phyloP scores from a whole-genome alignment of 202 grass and related monocot species.

The Bolboschoenoplectus hybrid region DNA sequence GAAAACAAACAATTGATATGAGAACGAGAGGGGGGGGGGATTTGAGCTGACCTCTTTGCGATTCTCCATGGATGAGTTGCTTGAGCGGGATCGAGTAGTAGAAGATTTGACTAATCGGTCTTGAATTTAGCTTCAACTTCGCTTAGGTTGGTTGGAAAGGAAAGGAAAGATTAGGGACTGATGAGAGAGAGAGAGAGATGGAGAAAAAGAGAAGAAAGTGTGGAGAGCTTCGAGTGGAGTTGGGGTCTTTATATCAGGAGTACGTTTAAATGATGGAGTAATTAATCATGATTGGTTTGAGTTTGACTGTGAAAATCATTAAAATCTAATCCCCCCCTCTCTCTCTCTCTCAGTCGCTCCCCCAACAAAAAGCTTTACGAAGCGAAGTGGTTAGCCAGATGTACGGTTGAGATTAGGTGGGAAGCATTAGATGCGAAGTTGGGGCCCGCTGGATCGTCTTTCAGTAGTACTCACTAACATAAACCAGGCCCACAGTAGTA shows the following conservation, averaged over 20 bases:
- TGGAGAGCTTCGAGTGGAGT: background rate
- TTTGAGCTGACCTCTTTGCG: constrained; percentile 55
- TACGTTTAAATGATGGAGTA: background rate
- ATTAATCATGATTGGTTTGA: constrained; percentile 19
- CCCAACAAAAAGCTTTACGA: background rate
- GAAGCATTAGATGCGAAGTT: constrained; percentile 20
- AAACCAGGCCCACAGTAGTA: background rate
- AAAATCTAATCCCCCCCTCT: background rate
- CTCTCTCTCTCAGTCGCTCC: background rate
- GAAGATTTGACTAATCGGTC: background rate
- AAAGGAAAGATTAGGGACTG: constrained; percentile 9
- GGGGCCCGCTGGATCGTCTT: background rate
- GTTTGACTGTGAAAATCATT: constrained; percentile 19
- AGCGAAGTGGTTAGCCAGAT: background rate
- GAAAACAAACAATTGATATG: background rate
- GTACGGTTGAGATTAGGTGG: constrained; percentile 37
- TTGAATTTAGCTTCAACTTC: background rate
- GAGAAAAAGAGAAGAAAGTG: background rate
- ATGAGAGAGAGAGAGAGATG: constrained; percentile 17
- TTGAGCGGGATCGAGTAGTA: background rate
- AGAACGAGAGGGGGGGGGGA: background rate
- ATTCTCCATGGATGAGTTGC: constrained; percentile 64
- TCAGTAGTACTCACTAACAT: background rate
- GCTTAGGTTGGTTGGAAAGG: background rate
- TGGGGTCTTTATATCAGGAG: constrained; percentile 28